Base-by-base conservation (phyloP, 169 alveolate species). In the Plasmodium berghei region DNA sequence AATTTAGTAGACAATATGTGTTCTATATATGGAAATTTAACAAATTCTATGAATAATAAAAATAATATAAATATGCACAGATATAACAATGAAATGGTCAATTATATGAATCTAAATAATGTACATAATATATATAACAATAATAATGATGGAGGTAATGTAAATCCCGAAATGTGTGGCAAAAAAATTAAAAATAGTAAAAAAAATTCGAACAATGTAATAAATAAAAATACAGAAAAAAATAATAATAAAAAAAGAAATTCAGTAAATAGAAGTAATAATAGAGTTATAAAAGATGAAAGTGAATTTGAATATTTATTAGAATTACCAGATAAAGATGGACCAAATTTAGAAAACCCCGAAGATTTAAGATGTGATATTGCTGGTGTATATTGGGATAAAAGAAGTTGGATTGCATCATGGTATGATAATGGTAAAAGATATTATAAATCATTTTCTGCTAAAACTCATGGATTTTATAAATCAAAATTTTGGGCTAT, bases 361-460 rank as follows among this genome's bases (percentile, higher is more conserved):
- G 96, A 92, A 14, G 96, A 95, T 62, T 88, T 94, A 12, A 90
- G 86, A 69, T 92, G 94, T 74, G 94, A 89, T 49, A 92, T 93
- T 28, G 95, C 97, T 4, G 97, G 97, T 1, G 97, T 95, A 1
- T 95, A 95, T 80, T 95, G 97, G 97, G 97, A 94, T 90, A 95
- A 94, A 71, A 89, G 97, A 45, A 93, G 96, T 34, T 95, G 97
- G 97, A 95, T 95, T 49, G 97, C 97, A 6, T 95, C 97, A 3
- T 95, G 97, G 97, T 95, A 95, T 70, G 94, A 90, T 14, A 91
- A 92, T 54, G 97, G 97, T 0, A 89, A 83, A 55, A 73, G 97
- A 12, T 92, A 87, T 80, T 95, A 95, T 72, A 94, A 91, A 59
- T 93, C 96, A 0, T 95, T 94, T 70, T 93, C 96, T 5, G 97